These are phyloP conservation scores for Daldinia concentrica DNA, from an alignment of 495 filamentous ascomycete species.

Conservation along the genomic window DNA sequence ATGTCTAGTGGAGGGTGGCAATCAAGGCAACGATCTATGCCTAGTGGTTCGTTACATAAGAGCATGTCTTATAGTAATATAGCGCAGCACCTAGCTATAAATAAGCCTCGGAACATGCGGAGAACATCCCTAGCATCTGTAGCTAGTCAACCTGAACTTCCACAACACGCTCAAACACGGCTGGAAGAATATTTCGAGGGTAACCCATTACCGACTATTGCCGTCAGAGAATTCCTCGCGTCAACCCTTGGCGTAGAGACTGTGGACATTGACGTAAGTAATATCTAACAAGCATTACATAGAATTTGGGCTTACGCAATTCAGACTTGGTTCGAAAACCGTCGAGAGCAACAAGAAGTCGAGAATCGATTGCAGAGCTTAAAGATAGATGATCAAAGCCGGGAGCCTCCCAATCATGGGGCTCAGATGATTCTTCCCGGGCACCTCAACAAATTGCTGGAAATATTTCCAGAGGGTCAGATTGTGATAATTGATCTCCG, in stretches of 20 bases:
- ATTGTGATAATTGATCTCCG: slow-evolving; percentile 58
- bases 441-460: slow-evolving; percentile 56
- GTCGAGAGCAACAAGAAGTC: slow-evolving; percentile 53
- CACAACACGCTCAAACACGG: slow-evolving; percentile 49
- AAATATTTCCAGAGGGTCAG: slow-evolving; percentile 55
- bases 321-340: slow-evolving; percentile 56
- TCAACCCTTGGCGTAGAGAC: slow-evolving; percentile 54
- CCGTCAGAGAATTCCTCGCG: slow-evolving; percentile 52
- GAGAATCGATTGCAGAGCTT: slow-evolving; percentile 52
- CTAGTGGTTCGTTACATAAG: slow-evolving; percentile 30
- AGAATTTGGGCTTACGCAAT: slow-evolving; percentile 9
- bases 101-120: slow-evolving; percentile 44
- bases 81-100: slow-evolving; percentile 41
- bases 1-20: slow-evolving; percentile 12
- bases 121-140: slow-evolving; percentile 40
- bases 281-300: neutral
- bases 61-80: slow-evolving; percentile 38
- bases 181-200: slow-evolving; percentile 57
- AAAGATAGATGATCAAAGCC: slow-evolving; percentile 43
- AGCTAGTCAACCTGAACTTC: slow-evolving; percentile 47
- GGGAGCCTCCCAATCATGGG: slow-evolving; percentile 37
- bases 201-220: slow-evolving; percentile 51
- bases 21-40: slow-evolving; percentile 25
- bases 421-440: slow-evolving; percentile 58
- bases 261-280: slow-evolving; percentile 48